Percentiles rank a stretch among this genome's conserved stretches.
These are phyloP conservation scores for Colletotrichum cuscutae DNA, from an alignment of 2,329 filamentous ascomycete species.

Conservation along the genomic window DNA sequence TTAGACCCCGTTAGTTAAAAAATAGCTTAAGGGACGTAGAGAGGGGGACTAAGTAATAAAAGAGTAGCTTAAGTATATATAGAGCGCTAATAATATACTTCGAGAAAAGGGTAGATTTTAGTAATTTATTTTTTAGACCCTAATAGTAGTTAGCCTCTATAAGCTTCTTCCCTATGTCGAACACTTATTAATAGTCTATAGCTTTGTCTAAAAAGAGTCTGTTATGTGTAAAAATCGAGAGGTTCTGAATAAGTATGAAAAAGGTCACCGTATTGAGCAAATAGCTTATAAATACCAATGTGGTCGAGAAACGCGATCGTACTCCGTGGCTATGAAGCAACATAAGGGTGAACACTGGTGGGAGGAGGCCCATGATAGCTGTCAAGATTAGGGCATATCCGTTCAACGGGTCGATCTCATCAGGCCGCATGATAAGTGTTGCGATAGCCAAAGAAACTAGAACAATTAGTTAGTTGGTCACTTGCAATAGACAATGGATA, in stretches of 20 bases:
- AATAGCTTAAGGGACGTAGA: no score
- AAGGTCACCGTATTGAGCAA: neutral
- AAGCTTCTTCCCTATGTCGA: no score
- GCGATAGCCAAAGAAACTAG: neutral
- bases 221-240: neutral
- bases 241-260: neutral
- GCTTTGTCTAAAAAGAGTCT: neutral
- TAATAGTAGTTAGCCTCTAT: no score
- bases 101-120: no score
- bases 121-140: no score
- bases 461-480: no score
- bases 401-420: neutral
- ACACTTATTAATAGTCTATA: no score
- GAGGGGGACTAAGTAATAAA: no score
- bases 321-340: constrained; percentile 4
- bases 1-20: no score
- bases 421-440: neutral
- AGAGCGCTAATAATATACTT: no score
- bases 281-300: neutral
- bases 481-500: no score
- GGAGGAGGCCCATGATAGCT: neutral
- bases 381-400: neutral
- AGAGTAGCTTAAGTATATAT: no score
- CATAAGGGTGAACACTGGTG: neutral
- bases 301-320: neutral